phyloP scores from a whole-genome alignment of 1,284 basidiomycete species.

The Ceratorhiza oryzae-sativae region DNA sequence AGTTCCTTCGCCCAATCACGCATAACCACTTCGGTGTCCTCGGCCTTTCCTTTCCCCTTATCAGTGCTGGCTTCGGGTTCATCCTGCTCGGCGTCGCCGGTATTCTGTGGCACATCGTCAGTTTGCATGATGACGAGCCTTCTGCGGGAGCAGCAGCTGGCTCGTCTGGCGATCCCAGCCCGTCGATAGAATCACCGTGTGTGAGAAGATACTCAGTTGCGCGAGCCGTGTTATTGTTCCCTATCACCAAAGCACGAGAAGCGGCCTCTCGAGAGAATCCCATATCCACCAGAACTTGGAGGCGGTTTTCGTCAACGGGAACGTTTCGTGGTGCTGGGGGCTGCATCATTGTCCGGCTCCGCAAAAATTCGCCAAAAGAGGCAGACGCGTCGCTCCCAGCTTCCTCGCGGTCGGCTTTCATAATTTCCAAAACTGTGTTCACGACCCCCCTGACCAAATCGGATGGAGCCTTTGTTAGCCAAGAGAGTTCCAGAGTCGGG shows the following conservation, averaged over 20 bases:
- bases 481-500: conserved; percentile 83
- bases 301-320: conserved; percentile 72
- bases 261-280: conserved; percentile 90
- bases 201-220: conserved; percentile 89
- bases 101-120: conserved; percentile 45
- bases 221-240: conserved; percentile 87
- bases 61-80: conserved; percentile 20
- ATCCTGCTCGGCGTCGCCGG: conserved; percentile 24
- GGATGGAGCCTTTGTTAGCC: conserved; percentile 79
- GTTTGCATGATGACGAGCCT: conserved; percentile 32
- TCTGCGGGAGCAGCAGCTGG: conserved; percentile 51
- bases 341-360: conserved; percentile 38
- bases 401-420: conserved; percentile 81
- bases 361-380: conserved; percentile 32
- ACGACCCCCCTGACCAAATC: conserved; percentile 77
- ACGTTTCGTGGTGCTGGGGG: conserved; percentile 56
- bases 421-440: conserved; percentile 80
- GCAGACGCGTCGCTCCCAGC: not conserved
- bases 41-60: conserved; percentile 45
- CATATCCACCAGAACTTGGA: conserved; percentile 92
- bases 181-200: conserved; percentile 75
- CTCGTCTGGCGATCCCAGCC: conserved; percentile 49
- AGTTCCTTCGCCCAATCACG: conserved; percentile 58
- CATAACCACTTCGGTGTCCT: conserved; percentile 49
- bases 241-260: conserved; percentile 81